These are phyloP conservation scores for Fusarium sp. DNA, from an alignment of 2,329 filamentous ascomycete genomes.

Conservation along the genomic window DNA sequence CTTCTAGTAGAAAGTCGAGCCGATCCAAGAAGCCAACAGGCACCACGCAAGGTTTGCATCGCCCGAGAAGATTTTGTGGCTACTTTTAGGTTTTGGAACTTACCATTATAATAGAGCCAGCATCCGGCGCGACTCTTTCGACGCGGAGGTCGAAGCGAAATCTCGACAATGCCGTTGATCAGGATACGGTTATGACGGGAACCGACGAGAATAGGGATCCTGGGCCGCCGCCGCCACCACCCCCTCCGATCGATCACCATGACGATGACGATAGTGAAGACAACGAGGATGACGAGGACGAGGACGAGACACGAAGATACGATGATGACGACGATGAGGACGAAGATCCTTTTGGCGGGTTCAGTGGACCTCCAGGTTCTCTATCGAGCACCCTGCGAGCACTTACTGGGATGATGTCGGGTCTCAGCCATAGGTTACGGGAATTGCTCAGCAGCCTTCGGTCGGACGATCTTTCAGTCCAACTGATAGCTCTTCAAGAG, in stretches of 20 bases:
- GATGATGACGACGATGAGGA: constrained; percentile 73
- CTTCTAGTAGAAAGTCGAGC: constrained; percentile 79
- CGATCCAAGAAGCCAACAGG: constrained; percentile 75
- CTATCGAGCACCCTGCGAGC: constrained; percentile 87
- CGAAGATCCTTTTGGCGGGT: constrained; percentile 72
- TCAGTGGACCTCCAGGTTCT: constrained; percentile 72
- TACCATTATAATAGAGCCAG: constrained; percentile 46
- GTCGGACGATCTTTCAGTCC: constrained; percentile 87
- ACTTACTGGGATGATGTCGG: constrained; percentile 91
- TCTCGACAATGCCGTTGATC: constrained; percentile 62
- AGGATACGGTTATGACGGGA: constrained; percentile 79
- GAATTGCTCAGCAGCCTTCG: constrained; percentile 82
- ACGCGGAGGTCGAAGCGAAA: constrained; percentile 67
- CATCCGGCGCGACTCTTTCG: constrained; percentile 53
- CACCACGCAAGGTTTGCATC: constrained; percentile 55
- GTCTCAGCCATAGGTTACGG: constrained; percentile 82
- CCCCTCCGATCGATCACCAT: constrained; percentile 51
- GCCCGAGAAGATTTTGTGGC: neutral
- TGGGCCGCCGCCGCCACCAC: constrained; percentile 58
- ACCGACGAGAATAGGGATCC: constrained; percentile 67
- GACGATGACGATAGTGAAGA: constrained; percentile 55
- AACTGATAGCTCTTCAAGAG: constrained; percentile 92
- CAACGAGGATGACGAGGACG: constrained; percentile 49
- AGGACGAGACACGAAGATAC: constrained; percentile 56
- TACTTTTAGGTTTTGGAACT: constrained; percentile 18